Evolutionary conservation across 257 asterid genomes (phyloP).

Genomic region (Echium plantagineum): DNA sequence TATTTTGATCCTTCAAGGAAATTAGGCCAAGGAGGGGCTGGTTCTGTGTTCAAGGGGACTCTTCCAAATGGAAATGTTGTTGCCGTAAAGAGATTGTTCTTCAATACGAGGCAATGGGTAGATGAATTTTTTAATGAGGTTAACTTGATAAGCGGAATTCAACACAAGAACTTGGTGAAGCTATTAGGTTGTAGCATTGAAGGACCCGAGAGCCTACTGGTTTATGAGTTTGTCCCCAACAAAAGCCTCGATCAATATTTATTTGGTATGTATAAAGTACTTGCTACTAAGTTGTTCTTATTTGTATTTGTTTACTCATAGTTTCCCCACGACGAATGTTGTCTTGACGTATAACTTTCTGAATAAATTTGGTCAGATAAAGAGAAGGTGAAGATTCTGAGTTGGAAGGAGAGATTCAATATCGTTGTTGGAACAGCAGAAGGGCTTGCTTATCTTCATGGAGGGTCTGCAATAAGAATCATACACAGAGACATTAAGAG

Average conservation of each 20-base stretch:
- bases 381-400: constrained; percentile 34
- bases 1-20: constrained; percentile 46
- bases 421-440: constrained; percentile 74
- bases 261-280: constrained; percentile 22
- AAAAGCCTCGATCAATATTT: constrained; percentile 57
- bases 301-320: background rate
- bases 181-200: constrained; percentile 75
- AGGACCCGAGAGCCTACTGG: constrained; percentile 80
- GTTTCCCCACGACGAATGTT: background rate
- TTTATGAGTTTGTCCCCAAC: constrained; percentile 58
- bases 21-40: constrained; percentile 76
- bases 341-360: background rate
- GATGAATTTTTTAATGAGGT: constrained; percentile 82
- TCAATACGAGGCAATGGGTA: constrained; percentile 66
- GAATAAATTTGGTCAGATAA: constrained; percentile 29
- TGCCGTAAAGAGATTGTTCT: constrained; percentile 69
- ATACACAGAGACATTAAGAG: constrained; percentile 82
- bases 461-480: constrained; percentile 47
- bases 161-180: constrained; percentile 58
- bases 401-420: constrained; percentile 63
- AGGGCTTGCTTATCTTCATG: constrained; percentile 74
- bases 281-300: background rate
- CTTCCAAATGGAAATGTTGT: constrained; percentile 44
- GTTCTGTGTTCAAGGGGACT: constrained; percentile 64
- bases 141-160: constrained; percentile 50